These are phyloP conservation scores for Durusdinium trenchii DNA, from an alignment of 73 alveolate genomes.

Conservation along the genomic window DNA sequence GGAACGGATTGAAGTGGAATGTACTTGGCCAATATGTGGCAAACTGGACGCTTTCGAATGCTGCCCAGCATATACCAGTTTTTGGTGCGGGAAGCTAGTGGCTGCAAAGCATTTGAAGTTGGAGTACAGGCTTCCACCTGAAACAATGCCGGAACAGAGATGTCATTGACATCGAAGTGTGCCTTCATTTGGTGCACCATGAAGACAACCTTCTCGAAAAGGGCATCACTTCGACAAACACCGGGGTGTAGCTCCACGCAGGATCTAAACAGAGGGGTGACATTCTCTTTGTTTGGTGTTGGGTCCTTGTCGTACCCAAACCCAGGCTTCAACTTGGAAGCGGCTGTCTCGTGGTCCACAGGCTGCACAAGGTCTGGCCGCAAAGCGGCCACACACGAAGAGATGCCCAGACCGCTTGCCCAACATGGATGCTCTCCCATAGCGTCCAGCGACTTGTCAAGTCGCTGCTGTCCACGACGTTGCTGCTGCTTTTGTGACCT, in stretches of 20 bases:
- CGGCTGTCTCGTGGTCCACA: not conserved
- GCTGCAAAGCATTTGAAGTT: not conserved
- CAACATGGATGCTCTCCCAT: not conserved
- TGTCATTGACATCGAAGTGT: not conserved
- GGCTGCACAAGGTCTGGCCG: not conserved
- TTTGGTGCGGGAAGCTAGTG: not conserved
- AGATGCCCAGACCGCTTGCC: not conserved
- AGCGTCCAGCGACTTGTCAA: not conserved
- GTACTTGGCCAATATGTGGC: not conserved
- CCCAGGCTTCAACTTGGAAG: not conserved
- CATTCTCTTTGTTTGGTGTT: not conserved
- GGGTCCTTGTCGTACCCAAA: not conserved
- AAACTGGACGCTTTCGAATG: not conserved
- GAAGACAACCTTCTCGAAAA: not conserved
- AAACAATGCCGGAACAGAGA: not conserved
- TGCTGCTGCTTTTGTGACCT: not conserved
- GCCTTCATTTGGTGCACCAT: not conserved
- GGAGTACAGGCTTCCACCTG: not conserved
- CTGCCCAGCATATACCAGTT: slow-evolving; percentile 15
- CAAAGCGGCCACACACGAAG: not conserved
- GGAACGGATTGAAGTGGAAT: not conserved
- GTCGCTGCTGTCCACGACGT: not conserved
- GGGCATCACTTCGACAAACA: not conserved
- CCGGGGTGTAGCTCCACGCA: slow-evolving; percentile 33
- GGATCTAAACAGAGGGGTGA: not conserved